Evolutionary conservation across 2,329 filamentous ascomycete genomes (phyloP), one percentile per base, ranked within the genome.

Genomic region (Aspergillus hortae): DNA sequence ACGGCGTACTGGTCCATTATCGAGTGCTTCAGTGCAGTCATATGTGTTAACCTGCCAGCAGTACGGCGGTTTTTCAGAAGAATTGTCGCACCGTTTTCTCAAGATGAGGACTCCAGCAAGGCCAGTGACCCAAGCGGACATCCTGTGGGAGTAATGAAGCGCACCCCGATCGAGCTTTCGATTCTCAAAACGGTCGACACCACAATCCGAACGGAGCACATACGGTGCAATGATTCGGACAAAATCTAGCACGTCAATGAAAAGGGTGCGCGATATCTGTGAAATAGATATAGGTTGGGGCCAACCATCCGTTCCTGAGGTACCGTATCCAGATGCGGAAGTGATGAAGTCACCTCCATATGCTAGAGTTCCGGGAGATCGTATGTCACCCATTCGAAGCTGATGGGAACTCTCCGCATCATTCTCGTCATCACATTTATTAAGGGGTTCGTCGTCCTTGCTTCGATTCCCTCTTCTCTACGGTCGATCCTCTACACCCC

Each of bases 291-390:
- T 30, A 11, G 27, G 27, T 1, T 30, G 27, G 27, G 27, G 3
- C 3, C 23, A 11, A 30, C 27, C 27, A 10, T 11, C 27, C 7
- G 27, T 30, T 30, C 27, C 27, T 30, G 27, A 30, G 6, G 10
- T 30, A 11, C 11, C 12, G 35, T 6, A 32, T 6, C 42, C 46
- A 33, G 30, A 49, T 45, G 19, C n/a, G 36, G 35, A 17, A 44
- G 48, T 52, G 48, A 47, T 56, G 54, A 56, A 49, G 49, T 56
- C 54, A 56, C 50, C 35, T 10, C 4, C 14, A 46, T 40, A 15
- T 27, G 7, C 27, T 45, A 27, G 17, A 45, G 14, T 17, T 10
- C n/a, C 21, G 19, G 3, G 9, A 30, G n/a, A 33, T 6, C 35
- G 14, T 6, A n/a, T 6, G 15, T 38, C 35, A 38, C 35, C 35